Evolutionary conservation across 2,329 filamentous ascomycete species (phyloP), one percentile per base, ranked within the genome.

Genomic region (Apiospora saccharicola): DNA sequence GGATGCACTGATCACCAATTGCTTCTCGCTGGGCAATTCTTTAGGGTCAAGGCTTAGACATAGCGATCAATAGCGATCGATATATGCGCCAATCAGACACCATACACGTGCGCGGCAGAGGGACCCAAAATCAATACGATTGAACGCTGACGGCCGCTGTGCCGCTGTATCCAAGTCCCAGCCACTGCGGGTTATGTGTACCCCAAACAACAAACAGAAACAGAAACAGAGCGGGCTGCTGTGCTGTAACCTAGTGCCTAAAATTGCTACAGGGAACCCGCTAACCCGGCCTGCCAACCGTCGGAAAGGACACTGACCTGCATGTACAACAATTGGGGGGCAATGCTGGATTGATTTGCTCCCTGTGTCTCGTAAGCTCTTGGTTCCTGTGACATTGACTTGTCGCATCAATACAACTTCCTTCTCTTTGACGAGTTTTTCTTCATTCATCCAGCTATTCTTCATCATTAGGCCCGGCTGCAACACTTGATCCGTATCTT

Each of bases 171-270:
- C 26, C 26, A 30, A 34, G 14, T 34, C 14, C 57, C 57, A 64
- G 57, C 57, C 57, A 64, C 57, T 8, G 34, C 30, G 57, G 57
- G 34, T 64, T 41, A 64, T 37, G 57, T 41, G 34, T 41, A 41
- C 53, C 53, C 19, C 53, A 37, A 34, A 61, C 30, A 37, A 16
- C 46, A 49, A 22, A 47, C 16, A 49, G 19, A n/a, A 49, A 49
- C 46, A 49, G 26, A 34, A 24, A n/a, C 22, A 49, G 51, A 22
- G 16, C 5, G 53, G 46, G 19, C 46, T 64, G 57, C 34, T 12
- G 57, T 41, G 34, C 57, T 64, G 30, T 64, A 64, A 64, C 57
- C 57, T 64, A 64, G 57, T 64, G 57, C 57, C 57, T 64, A 64
- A 64, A 61, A 34, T 61, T 61, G 34, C 53, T 61, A 22, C 46